Evolutionary conservation across 164 flowering plant genomes (phyloP).

Genomic region (Chimonanthus praecox): DNA sequence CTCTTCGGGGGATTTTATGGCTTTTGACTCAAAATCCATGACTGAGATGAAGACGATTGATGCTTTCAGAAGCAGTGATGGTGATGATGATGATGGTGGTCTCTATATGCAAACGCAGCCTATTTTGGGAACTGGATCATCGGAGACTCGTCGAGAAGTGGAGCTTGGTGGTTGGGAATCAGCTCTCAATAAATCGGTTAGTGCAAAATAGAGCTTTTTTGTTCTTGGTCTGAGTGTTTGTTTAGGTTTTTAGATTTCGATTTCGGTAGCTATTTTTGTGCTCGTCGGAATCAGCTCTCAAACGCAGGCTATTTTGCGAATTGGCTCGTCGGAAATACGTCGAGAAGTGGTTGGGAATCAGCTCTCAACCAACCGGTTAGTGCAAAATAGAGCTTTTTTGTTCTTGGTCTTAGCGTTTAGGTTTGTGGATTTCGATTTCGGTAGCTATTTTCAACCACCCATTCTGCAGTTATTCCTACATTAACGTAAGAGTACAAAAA

Average conservation of each 20-base stretch:
- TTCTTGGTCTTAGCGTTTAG: not conserved
- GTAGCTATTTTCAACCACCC: not conserved
- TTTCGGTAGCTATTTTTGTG: not conserved
- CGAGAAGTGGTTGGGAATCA: constrained; percentile 30
- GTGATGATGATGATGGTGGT: constrained; percentile 22
- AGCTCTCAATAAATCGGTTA: constrained; percentile 58
- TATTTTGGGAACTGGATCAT: constrained; percentile 25
- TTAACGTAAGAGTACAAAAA: too few species aligned
- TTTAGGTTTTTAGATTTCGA: not conserved
- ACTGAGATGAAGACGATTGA: constrained; percentile 18
- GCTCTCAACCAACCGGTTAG: constrained; percentile 63
- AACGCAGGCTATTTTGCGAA: constrained; percentile 27
- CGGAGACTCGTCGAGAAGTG: constrained; percentile 8
- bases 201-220: constrained; percentile 13
- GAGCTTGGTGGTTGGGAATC: constrained; percentile 30
- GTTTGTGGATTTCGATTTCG: constrained; percentile 3
- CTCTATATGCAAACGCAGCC: constrained; percentile 31
- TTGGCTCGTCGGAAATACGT: constrained; percentile 22
- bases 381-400: constrained; percentile 1
- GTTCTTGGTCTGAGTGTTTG: not conserved
- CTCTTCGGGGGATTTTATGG: constrained; percentile 1
- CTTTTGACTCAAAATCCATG: constrained; percentile 17
- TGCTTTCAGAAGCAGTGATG: constrained; percentile 14
- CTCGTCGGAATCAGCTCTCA: constrained; percentile 14
- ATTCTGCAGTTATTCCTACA: too few species aligned